Percentiles rank a stretch among this genome's conserved stretches.
These are phyloP conservation scores for Ilyonectria mors-panacis DNA, from an alignment of 2,329 filamentous ascomycete species.

Conservation along the genomic window DNA sequence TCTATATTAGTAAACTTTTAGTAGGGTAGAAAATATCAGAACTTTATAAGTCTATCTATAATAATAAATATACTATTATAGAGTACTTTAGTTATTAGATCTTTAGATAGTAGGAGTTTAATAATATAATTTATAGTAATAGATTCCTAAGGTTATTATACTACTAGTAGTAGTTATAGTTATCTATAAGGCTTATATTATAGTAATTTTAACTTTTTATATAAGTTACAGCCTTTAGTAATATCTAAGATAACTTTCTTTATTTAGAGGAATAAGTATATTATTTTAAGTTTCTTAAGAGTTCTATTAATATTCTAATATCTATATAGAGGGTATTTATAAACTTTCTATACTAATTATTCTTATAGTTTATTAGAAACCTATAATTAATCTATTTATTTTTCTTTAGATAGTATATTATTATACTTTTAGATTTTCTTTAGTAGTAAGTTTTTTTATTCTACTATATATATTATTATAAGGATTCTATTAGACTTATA, in stretches of 20 bases:
- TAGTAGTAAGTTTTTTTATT: not conserved
- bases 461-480: not conserved
- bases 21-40: constrained; percentile 16
- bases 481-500: too few species aligned
- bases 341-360: constrained; percentile 16
- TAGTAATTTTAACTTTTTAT: constrained; percentile 2
- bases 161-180: constrained; percentile 27
- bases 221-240: constrained; percentile 25
- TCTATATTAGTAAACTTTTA: constrained; percentile 20
- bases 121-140: constrained; percentile 33
- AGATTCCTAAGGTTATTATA: constrained; percentile 24
- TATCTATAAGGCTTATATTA: constrained; percentile 26
- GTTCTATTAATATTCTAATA: constrained; percentile 30
- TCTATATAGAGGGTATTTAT: constrained; percentile 25
- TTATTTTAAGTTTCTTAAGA: constrained; percentile 16
- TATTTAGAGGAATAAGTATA: constrained; percentile 15
- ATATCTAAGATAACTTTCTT: constrained; percentile 13
- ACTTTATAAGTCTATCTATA: constrained; percentile 21
- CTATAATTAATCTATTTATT: not conserved
- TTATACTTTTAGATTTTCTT: constrained; percentile 7
- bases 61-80: constrained; percentile 34
- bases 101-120: constrained; percentile 25
- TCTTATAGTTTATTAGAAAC: constrained; percentile 20
- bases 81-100: constrained; percentile 18
- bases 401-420: not conserved